Evolutionary conservation across 495 filamentous ascomycete species (phyloP).

Genomic region (Xylaria telfairii): DNA sequence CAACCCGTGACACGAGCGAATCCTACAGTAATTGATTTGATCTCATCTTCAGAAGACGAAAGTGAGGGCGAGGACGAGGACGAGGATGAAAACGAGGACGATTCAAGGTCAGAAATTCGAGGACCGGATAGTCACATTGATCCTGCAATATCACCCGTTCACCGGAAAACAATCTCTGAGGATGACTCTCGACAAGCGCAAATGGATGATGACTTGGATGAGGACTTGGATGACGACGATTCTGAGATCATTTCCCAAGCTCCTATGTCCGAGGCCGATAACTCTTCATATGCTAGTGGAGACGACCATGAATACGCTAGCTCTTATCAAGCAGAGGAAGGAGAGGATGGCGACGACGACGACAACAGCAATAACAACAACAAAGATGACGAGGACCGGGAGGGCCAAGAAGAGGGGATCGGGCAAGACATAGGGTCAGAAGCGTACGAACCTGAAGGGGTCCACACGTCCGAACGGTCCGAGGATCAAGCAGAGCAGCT

Average conservation of each 20-base stretch:
- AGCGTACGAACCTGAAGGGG: neutral
- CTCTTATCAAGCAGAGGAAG: slow-evolving; percentile 20
- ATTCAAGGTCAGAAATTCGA: neutral
- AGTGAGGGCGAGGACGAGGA: slow-evolving; percentile 27
- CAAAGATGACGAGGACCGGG: slow-evolving; percentile 1
- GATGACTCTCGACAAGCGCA: neutral
- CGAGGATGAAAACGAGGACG: slow-evolving; percentile 23
- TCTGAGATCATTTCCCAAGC: slow-evolving; percentile 8
- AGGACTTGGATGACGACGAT: neutral
- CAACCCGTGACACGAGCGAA: slow-evolving; percentile 25
- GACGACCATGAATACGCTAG: neutral
- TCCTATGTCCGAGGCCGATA: neutral
- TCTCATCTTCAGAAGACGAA: slow-evolving; percentile 50
- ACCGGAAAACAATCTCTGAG: neutral
- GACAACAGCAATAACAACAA: slow-evolving; percentile 11
- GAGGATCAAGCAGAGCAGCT: neutral
- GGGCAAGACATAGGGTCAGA: slow-evolving; percentile 5
- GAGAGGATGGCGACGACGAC: slow-evolving; percentile 15
- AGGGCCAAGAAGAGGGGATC: slow-evolving; percentile 17
- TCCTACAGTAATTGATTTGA: slow-evolving; percentile 46
- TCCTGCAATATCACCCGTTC: neutral
- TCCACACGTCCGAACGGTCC: neutral
- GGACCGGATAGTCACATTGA: slow-evolving; percentile 1
- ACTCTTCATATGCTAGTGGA: neutral
- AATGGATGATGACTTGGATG: neutral